These are phyloP conservation scores for Didymella sp. DNA, from an alignment of 2,329 filamentous ascomycete genomes.

Conservation along the genomic window DNA sequence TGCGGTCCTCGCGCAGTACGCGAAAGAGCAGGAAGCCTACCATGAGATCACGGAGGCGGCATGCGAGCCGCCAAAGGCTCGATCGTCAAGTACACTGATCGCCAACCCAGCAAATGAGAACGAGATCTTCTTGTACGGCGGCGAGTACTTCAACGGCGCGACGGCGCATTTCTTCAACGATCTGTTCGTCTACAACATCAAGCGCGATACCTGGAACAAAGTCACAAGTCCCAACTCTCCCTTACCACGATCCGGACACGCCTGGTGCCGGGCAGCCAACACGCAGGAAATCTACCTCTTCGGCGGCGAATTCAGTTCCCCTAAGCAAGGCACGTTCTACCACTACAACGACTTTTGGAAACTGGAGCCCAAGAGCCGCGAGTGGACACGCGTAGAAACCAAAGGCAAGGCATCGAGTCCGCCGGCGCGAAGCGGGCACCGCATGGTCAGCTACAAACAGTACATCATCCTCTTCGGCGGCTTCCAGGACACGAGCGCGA, in stretches of 20 bases:
- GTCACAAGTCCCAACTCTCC: constrained; percentile 92
- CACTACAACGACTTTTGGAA: constrained; percentile 99
- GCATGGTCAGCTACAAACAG: constrained; percentile 97
- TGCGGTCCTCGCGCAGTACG: constrained; percentile 89
- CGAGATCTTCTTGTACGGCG: constrained; percentile 89
- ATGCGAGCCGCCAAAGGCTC: constrained; percentile 74
- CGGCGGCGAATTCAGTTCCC: constrained; percentile 94
- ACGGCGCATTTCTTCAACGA: constrained; percentile 76
- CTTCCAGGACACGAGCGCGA: constrained; percentile 95
- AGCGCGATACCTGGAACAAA: constrained; percentile 86
- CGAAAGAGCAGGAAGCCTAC: constrained; percentile 88
- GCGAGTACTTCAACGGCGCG: constrained; percentile 94
- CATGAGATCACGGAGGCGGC: constrained; percentile 88
- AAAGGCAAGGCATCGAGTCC: constrained; percentile 81
- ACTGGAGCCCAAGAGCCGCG: constrained; percentile 79
- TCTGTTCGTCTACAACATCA: constrained; percentile 74
- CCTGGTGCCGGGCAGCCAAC: constrained; percentile 91
- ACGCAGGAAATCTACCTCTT: constrained; percentile 87
- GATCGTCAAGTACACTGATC: constrained; percentile 81
- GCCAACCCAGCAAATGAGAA: constrained; percentile 86
- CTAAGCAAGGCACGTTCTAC: constrained; percentile 98
- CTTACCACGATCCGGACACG: constrained; percentile 88
- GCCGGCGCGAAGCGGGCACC: constrained; percentile 85
- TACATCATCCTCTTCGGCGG: constrained; percentile 96
- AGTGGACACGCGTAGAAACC: constrained; percentile 89